phyloP scores from a whole-genome alignment of 352 stramenopile genomes.

The Globisporangium abappressorium region DNA sequence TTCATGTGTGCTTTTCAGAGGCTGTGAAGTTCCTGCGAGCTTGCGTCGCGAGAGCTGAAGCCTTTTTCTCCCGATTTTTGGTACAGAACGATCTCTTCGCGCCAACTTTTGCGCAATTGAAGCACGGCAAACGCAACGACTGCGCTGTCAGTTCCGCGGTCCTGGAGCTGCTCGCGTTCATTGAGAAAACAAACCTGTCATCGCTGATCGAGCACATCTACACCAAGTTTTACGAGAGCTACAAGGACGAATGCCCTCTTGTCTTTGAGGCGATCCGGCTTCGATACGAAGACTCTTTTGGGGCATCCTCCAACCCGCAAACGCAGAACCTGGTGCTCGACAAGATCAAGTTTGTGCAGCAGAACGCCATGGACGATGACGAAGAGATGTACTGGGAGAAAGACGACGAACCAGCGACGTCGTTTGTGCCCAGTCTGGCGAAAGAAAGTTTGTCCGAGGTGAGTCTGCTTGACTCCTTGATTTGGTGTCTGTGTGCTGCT shows the following conservation, averaged over 20 bases:
- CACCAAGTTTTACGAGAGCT: slow-evolving; percentile 74
- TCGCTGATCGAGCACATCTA: slow-evolving; percentile 76
- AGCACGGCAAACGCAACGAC: slow-evolving; percentile 46
- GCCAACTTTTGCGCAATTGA: slow-evolving; percentile 49
- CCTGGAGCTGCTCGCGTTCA: slow-evolving; percentile 68
- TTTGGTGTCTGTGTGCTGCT: neutral
- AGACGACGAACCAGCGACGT: slow-evolving; percentile 43
- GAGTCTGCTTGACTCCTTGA: slow-evolving; percentile 3
- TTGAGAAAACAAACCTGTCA: slow-evolving; percentile 74
- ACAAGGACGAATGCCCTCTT: slow-evolving; percentile 65
- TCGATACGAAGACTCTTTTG: slow-evolving; percentile 54
- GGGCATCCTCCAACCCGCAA: slow-evolving; percentile 21
- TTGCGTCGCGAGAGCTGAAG: slow-evolving; percentile 68
- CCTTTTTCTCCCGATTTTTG: slow-evolving; percentile 81
- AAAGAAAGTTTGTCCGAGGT: slow-evolving; percentile 55
- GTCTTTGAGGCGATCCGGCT: slow-evolving; percentile 69
- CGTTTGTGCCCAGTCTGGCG: slow-evolving; percentile 30
- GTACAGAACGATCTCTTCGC: slow-evolving; percentile 75
- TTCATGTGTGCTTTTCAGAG: slow-evolving; percentile 28
- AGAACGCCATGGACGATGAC: slow-evolving; percentile 58
- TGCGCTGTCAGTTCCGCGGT: slow-evolving; percentile 69
- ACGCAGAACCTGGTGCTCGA: slow-evolving; percentile 23
- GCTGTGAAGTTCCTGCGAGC: slow-evolving; percentile 76
- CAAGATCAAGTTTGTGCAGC: slow-evolving; percentile 55
- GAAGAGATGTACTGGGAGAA: slow-evolving; percentile 83